Evolutionary conservation across 148 eudicot species (phyloP).

Genomic region (Pharnaceum exiguum): DNA sequence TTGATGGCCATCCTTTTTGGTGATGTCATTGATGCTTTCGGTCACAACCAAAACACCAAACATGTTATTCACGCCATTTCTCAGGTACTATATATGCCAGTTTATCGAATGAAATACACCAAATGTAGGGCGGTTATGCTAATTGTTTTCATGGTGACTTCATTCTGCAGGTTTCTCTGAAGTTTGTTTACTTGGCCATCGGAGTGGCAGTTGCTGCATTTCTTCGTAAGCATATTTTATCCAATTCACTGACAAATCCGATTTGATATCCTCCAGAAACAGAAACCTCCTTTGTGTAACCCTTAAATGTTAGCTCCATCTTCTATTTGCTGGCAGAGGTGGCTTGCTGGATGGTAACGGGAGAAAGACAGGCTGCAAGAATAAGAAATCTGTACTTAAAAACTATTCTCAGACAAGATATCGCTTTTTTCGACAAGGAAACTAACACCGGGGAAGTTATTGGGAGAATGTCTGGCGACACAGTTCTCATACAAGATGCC

Average conservation of each 20-base stretch:
- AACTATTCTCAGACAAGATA: slow-evolving; percentile 62
- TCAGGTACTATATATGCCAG: slow-evolving; percentile 21
- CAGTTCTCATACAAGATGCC: slow-evolving; percentile 71
- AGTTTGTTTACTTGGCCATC: slow-evolving; percentile 48
- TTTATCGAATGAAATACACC: background rate
- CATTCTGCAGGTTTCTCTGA: slow-evolving; percentile 38
- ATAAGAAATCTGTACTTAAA: slow-evolving; percentile 54
- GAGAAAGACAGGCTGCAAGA: slow-evolving; percentile 70
- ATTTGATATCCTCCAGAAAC: too few species aligned
- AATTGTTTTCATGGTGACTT: background rate
- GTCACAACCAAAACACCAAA: slow-evolving; percentile 29
- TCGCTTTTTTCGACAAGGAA: slow-evolving; percentile 65
- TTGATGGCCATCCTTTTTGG: slow-evolving; percentile 59
- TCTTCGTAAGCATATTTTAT: slow-evolving; percentile 43
- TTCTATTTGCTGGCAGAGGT: slow-evolving; percentile 43
- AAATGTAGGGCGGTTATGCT: background rate
- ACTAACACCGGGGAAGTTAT: slow-evolving; percentile 73
- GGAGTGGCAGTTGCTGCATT: slow-evolving; percentile 50
- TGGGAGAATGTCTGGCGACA: slow-evolving; percentile 78
- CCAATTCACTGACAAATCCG: too few species aligned
- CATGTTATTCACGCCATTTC: slow-evolving; percentile 36
- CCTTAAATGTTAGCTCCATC: background rate
- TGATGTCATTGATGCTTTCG: slow-evolving; percentile 53
- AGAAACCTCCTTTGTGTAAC: background rate
- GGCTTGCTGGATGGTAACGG: slow-evolving; percentile 72